A percentile compares a stretch with the other conserved stretches of the same genome.
Conservation (phyloP, 1,139 yeast genomes). For the Scheffersomyces insectosa region DNA sequence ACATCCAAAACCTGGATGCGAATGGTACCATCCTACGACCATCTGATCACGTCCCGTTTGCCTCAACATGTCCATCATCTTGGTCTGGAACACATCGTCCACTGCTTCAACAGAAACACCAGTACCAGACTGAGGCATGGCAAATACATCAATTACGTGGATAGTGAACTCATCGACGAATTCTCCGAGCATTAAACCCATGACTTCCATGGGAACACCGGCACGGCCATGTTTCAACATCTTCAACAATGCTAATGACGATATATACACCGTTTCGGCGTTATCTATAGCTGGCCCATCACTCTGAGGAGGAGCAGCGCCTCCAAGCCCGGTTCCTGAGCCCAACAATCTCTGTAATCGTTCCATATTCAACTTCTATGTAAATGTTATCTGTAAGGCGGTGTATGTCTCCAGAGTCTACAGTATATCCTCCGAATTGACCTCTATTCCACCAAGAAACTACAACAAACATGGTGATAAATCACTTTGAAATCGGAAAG, state of each 20-base stretch:
- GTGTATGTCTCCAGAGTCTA: background rate
- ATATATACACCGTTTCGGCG: slow-evolving; percentile 93
- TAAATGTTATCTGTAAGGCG: background rate
- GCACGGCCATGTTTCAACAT: slow-evolving; percentile 99
- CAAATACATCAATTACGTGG: slow-evolving; percentile 96
- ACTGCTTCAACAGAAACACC: slow-evolving; percentile 99
- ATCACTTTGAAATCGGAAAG: no score
- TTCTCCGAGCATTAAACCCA: slow-evolving; percentile 99
- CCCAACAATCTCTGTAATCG: slow-evolving; percentile 74
- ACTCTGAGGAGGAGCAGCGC: slow-evolving; percentile 50
- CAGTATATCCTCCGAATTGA: background rate
- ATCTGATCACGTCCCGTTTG: slow-evolving; percentile 98
- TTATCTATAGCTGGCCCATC: slow-evolving; percentile 90
- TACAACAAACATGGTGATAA: no score
- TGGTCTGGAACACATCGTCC: slow-evolving; percentile 97
- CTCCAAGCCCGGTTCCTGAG: slow-evolving; percentile 58
- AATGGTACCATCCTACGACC: slow-evolving; percentile 99
- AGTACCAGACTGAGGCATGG: slow-evolving; percentile 98
- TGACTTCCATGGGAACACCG: slow-evolving; percentile 99
- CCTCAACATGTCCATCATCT: slow-evolving; percentile 99
- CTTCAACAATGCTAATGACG: slow-evolving; percentile 90
- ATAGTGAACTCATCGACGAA: slow-evolving; percentile 97
- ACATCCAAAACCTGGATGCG: slow-evolving; percentile 99
- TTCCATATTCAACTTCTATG: slow-evolving; percentile 50
- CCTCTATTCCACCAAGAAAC: no score